phyloP scores from a whole-genome alignment of 1,139 yeast species.

The Zhuliangozyma parablackwelliae region DNA sequence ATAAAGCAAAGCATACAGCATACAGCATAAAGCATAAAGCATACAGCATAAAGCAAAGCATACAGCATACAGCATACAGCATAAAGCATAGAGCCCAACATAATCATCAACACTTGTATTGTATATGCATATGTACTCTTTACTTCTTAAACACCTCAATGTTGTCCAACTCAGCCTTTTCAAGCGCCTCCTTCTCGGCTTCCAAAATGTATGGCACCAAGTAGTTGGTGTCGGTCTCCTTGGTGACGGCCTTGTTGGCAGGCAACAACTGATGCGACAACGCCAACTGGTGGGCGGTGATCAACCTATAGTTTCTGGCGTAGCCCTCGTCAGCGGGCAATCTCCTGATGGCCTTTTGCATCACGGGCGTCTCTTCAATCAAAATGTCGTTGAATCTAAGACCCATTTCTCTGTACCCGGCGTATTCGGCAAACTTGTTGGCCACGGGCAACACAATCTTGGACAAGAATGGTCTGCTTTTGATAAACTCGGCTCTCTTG shows the following conservation, averaged over 20 bases:
- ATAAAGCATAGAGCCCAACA: not conserved
- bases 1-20: not conserved
- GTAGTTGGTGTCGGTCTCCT: constrained; percentile 82
- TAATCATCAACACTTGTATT: not conserved
- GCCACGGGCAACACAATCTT: constrained; percentile 78
- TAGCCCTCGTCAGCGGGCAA: constrained; percentile 79
- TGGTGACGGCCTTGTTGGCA: constrained; percentile 67
- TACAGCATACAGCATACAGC: not conserved
- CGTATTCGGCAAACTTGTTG: constrained; percentile 60
- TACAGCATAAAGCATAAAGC: not conserved
- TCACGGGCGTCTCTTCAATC: constrained; percentile 79
- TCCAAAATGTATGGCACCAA: constrained; percentile 86
- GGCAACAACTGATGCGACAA: constrained; percentile 85
- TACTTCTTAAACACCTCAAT: constrained; percentile 33
- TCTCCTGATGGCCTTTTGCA: constrained; percentile 86
- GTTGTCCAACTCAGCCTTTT: constrained; percentile 85
- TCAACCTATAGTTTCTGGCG: constrained; percentile 86
- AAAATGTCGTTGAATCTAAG: constrained; percentile 76
- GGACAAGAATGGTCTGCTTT: constrained; percentile 74
- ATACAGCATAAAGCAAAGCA: too few species aligned
- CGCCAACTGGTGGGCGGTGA: constrained; percentile 87
- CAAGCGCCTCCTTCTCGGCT: constrained; percentile 89
- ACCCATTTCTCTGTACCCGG: constrained; percentile 95
- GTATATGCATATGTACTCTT: constrained; percentile 2
- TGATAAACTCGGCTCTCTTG: constrained; percentile 75